These are phyloP conservation scores for Plasmodium berghei DNA, from an alignment of 169 alveolate genomes.

Conservation along the genomic window DNA sequence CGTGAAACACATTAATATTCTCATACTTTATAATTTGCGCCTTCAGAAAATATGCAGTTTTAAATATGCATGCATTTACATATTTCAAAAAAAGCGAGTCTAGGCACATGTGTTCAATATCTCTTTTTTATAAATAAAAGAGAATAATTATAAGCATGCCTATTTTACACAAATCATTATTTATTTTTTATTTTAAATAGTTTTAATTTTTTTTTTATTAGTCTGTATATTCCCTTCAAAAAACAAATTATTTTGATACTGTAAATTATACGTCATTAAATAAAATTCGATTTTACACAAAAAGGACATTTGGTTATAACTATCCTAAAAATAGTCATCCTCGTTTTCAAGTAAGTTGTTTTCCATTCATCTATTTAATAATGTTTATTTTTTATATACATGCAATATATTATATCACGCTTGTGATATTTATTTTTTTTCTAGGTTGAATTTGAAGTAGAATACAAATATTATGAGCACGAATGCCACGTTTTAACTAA, in stretches of 20 bases:
- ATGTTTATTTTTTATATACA: not conserved
- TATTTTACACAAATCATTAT: not conserved
- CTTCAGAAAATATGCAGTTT: not conserved
- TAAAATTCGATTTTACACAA: slow-evolving; percentile 71
- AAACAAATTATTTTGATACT: slow-evolving; percentile 67
- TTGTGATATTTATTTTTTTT: not conserved
- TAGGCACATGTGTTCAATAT: too few species aligned
- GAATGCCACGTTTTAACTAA: slow-evolving; percentile 64
- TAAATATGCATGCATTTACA: not conserved
- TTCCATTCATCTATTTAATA: not conserved
- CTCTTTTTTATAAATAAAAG: too few species aligned
- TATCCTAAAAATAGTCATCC: slow-evolving; percentile 68
- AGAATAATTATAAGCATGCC: not conserved
- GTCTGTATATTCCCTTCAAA: slow-evolving; percentile 72
- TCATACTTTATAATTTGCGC: not conserved
- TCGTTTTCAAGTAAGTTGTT: slow-evolving; percentile 70
- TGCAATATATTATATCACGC: not conserved
- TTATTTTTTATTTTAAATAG: slow-evolving; percentile 1
- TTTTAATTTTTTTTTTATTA: slow-evolving; percentile 5
- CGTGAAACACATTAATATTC: not conserved
- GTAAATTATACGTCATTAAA: slow-evolving; percentile 69
- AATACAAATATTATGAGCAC: slow-evolving; percentile 73
- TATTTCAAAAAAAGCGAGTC: not conserved
- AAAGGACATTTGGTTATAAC: slow-evolving; percentile 64
- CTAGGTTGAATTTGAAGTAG: slow-evolving; percentile 72